Evolutionary conservation across 352 stramenopile genomes (phyloP).

Genomic region (Thalassiosira mediterranea): DNA sequence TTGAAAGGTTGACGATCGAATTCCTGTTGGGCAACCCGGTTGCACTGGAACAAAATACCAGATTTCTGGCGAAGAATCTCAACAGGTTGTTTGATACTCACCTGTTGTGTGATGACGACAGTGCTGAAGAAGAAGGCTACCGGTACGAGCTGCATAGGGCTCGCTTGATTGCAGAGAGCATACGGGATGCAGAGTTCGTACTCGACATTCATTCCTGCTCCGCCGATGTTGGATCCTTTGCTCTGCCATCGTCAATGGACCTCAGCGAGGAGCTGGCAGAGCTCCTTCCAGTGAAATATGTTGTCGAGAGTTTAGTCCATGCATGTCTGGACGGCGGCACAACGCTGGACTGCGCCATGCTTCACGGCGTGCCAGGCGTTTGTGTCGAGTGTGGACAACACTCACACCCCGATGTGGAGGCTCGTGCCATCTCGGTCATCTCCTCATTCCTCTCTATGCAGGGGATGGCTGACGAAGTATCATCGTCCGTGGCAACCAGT

Average conservation of each 20-base stretch:
- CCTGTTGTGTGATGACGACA: slow-evolving; percentile 32
- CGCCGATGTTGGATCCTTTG: slow-evolving; percentile 44
- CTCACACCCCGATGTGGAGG: slow-evolving; percentile 16
- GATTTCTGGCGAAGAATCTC: slow-evolving; percentile 41
- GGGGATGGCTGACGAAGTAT: slow-evolving; percentile 16
- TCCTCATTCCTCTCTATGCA: slow-evolving; percentile 35
- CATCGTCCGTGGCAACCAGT: not conserved
- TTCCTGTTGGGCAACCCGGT: slow-evolving; percentile 41
- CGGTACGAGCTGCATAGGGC: slow-evolving; percentile 43
- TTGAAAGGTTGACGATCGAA: slow-evolving; percentile 44
- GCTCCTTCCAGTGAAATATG: slow-evolving; percentile 44
- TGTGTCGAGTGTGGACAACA: slow-evolving; percentile 50
- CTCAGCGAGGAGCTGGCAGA: slow-evolving; percentile 37
- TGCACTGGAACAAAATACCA: slow-evolving; percentile 28
- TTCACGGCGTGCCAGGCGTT: slow-evolving; percentile 34
- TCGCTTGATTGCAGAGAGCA: slow-evolving; percentile 34
- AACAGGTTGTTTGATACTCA: slow-evolving; percentile 46
- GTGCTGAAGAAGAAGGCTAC: slow-evolving; percentile 33
- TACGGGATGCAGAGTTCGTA: slow-evolving; percentile 42
- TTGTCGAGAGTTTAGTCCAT: slow-evolving; percentile 40
- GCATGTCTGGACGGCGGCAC: slow-evolving; percentile 34
- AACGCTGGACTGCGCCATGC: slow-evolving; percentile 34
- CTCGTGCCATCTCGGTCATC: slow-evolving; percentile 32
- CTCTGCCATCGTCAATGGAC: slow-evolving; percentile 37
- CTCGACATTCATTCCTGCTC: slow-evolving; percentile 46